Base-by-base conservation (phyloP, 441 rosid species). In the Isatis lusitanica region DNA sequence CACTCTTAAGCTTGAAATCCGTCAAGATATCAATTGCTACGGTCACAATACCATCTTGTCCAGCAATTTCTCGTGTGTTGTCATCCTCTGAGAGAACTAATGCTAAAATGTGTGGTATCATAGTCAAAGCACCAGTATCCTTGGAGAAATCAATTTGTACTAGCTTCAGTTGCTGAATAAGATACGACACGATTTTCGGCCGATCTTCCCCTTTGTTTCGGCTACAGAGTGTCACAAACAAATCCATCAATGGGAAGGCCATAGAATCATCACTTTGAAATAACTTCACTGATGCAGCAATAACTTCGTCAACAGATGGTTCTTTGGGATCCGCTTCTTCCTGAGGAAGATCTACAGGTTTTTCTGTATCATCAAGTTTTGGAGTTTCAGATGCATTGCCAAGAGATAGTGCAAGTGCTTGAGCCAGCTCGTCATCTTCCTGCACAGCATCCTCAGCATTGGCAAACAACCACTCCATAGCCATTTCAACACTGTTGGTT, bases 381-480 rank as follows among this genome's bases (percentile, higher is more conserved):
- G 93, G 80, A 51, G 91, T 80, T 65, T 96, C 98, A 21, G 98
- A 90, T 42, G 99, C 88, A 79, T 67, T 96, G 63, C 99, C 99
- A 44, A 96, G 88, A 63, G 98, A 96, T 18, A 96, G 77, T 59
- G 99, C 98, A 80, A 96, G 94, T 47, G 99, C 99, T 50, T 86
- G 93, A 68, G 99, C 99, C 71, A 96, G 84, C 78, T 96, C 98
- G 83, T 96, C 98, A 84, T 96, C 97, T 82, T 96, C 98, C 82
- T 91, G 98, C 80, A 90, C 95, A 78, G 88, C 93, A 80, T 96
- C 97, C 66, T 96, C 98, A 59, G 89, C 82, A 81, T 96, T 95
- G 80, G 80, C 86, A 79, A 89, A 81, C 70, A 96, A 75, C 98
- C 97, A 96, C 77, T 96, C 99, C 96, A 89, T 96, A 24, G 99